Conservation (phyloP, 2,329 filamentous ascomycete species). For the Cladophialophora carrionii region DNA sequence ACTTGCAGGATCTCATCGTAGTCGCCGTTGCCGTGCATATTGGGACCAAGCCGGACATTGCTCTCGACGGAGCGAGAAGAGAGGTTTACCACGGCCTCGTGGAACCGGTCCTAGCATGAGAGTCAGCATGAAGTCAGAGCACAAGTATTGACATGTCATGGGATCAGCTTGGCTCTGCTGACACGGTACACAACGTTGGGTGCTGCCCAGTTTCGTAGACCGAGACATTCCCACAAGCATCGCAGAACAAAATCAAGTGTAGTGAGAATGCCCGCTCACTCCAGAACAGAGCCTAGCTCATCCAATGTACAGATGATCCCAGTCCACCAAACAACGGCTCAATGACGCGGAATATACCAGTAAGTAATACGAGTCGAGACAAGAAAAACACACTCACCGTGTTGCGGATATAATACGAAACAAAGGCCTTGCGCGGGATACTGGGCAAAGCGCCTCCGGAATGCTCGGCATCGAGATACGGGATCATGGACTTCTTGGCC, state of each 20-base stretch:
- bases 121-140: neutral
- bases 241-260: too few species aligned
- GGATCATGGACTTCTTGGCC: slow-evolving; percentile 60
- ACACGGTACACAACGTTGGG: slow-evolving; percentile 30
- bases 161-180: slow-evolving; percentile 26
- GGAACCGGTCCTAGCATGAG: slow-evolving; percentile 55
- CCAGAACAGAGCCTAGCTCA: too few species aligned
- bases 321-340: too few species aligned
- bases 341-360: too few species aligned
- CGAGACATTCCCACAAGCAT: too few species aligned
- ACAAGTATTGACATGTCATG: neutral
- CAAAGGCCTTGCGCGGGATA: slow-evolving; percentile 57
- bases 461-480: slow-evolving; percentile 67
- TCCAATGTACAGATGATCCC: too few species aligned
- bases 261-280: too few species aligned
- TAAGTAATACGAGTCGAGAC: too few species aligned
- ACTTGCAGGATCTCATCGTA: slow-evolving; percentile 63
- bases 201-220: too few species aligned
- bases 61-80: slow-evolving; percentile 53
- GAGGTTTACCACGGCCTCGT: slow-evolving; percentile 60
- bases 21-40: slow-evolving; percentile 61
- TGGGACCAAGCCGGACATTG: slow-evolving; percentile 56
- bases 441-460: slow-evolving; percentile 53
- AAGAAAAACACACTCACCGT: slow-evolving; percentile 50
- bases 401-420: slow-evolving; percentile 56